phyloP scores from a whole-genome alignment of 2,329 filamentous ascomycete species.

The Aciculosporium take region DNA sequence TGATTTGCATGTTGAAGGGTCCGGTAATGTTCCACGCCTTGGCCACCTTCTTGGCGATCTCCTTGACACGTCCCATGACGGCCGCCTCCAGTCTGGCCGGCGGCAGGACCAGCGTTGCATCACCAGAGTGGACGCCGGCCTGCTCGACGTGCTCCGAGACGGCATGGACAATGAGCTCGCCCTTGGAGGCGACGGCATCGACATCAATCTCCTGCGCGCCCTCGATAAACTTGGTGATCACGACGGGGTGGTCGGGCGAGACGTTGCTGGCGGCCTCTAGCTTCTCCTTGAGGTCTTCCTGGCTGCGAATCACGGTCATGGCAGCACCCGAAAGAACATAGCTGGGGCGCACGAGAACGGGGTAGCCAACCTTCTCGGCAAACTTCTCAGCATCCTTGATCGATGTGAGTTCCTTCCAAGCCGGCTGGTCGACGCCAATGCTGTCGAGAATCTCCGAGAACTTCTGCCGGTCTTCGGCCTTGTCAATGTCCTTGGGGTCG shows the following conservation, averaged over 20 bases:
- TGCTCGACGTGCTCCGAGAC: conserved; percentile 94
- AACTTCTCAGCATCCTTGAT: conserved; percentile 79
- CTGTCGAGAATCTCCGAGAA: conserved; percentile 96
- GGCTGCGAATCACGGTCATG: conserved; percentile 89
- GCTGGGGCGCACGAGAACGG: conserved; percentile 83
- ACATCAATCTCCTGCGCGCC: conserved; percentile 94
- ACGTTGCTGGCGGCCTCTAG: conserved; percentile 79
- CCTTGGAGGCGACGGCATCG: conserved; percentile 77
- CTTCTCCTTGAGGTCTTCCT: conserved; percentile 87
- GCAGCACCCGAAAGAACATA: conserved; percentile 96
- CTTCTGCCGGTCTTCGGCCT: conserved; percentile 94
- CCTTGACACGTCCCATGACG: conserved; percentile 79
- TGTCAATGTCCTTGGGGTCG: conserved; percentile 87
- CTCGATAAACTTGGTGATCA: conserved; percentile 97
- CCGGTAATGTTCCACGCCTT: conserved; percentile 95
- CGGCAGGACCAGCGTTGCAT: conserved; percentile 86
- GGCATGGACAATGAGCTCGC: conserved; percentile 79
- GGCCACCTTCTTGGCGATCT: conserved; percentile 90
- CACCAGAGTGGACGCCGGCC: conserved; percentile 94
- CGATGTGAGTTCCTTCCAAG: conserved; percentile 93
- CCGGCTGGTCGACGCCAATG: conserved; percentile 91
- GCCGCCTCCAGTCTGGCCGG: conserved; percentile 63
- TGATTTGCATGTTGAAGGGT: conserved; percentile 99
- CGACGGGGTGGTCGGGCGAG: conserved; percentile 91
- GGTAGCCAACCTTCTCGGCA: conserved; percentile 73